These are phyloP conservation scores for Whalleya microplaca DNA, from an alignment of 2,329 filamentous ascomycete species.

Conservation along the genomic window DNA sequence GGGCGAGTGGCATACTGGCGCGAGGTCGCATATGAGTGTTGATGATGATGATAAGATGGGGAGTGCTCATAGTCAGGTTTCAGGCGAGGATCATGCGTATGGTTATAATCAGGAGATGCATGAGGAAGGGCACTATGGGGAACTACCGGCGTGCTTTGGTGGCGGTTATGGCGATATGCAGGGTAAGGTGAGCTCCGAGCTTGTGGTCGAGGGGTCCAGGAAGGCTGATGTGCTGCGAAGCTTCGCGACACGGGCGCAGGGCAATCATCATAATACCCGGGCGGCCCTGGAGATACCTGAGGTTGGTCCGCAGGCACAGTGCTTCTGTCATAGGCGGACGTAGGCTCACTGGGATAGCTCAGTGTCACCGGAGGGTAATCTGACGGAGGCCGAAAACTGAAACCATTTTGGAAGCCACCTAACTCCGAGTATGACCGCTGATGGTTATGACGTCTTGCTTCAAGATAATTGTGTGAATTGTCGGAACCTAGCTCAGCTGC, in stretches of 20 bases:
- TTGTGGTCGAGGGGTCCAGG: slow-evolving; percentile 2
- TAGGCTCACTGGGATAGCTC: slow-evolving; percentile 16
- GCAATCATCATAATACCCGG: slow-evolving; percentile 30
- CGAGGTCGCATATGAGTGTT: slow-evolving; percentile 18
- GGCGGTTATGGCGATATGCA: slow-evolving; percentile 32
- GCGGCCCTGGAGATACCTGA: slow-evolving; percentile 6
- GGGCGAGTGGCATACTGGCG: slow-evolving; percentile 10
- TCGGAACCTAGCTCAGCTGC: slow-evolving; percentile 25
- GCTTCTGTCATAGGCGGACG: slow-evolving; percentile 19
- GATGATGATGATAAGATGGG: slow-evolving; percentile 14
- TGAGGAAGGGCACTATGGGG: slow-evolving; percentile 13
- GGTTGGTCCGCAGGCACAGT: slow-evolving; percentile 19
- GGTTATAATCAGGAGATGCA: slow-evolving; percentile 12
- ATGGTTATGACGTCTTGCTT: slow-evolving; percentile 28
- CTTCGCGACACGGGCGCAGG: slow-evolving; percentile 6
- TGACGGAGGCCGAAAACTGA: slow-evolving; percentile 19
- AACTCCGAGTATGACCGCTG: slow-evolving; percentile 38
- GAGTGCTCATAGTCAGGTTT: slow-evolving; percentile 9
- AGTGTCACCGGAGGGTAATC: slow-evolving; percentile 23
- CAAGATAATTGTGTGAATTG: slow-evolving; percentile 17
- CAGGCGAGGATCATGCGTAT: slow-evolving; percentile 2
- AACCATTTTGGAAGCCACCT: slow-evolving; percentile 22
- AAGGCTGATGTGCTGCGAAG: slow-evolving; percentile 8
- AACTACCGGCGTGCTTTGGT: slow-evolving; percentile 36
- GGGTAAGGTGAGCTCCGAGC: slow-evolving; percentile 1